Evolutionary conservation across 1,139 yeast genomes (phyloP), one percentile per base, ranked within the genome.

Genomic region (Casaregolazyma lundiana): DNA sequence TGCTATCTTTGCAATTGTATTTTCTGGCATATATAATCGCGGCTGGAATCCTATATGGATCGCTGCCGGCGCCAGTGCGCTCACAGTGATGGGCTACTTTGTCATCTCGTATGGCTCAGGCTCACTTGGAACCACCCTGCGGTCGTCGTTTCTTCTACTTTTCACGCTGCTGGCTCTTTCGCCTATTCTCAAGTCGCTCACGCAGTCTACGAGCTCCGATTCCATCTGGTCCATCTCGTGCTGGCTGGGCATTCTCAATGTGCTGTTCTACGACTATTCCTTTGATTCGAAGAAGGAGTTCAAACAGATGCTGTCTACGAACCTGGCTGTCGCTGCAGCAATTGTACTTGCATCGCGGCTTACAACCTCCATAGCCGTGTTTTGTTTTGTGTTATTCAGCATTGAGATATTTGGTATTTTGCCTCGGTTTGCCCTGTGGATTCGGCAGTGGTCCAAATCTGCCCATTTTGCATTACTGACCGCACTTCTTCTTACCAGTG

Each of bases 161-260:
- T 77, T 90, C 52, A 77, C 86, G 3, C 68, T 90, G 41, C 69
- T 89, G 40, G 81, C 94, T 0, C 68, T 90, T 38, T 86, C 97
- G 0, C 98, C 98, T 0, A 92, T 92, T 2, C 72, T 92, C 47
- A 85, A 87, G 56, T 89, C 97, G 0, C 72, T 94, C 43, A 89
- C 97, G 0, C 78, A 80, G 55, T 85, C 96, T 0, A 88, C 97
- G 0, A 79, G 97, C 0, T 84, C 95, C 0, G 97, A 92, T 65
- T 88, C 97, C 15, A 88, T 94, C 52, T 92, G 98, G 97, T 89
- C 96, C 0, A 67, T 92, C 6, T 80, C 95, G 3, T 79, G 84
- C 45, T 81, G 95, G 78, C 70, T 92, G 20, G 81, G 86, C 35
- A 55, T 87, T 6, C 71, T 80, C 38, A 86, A 86, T 57, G 69